Base-by-base conservation (phyloP, 331 rosid species). In the Quercus lobata region DNA sequence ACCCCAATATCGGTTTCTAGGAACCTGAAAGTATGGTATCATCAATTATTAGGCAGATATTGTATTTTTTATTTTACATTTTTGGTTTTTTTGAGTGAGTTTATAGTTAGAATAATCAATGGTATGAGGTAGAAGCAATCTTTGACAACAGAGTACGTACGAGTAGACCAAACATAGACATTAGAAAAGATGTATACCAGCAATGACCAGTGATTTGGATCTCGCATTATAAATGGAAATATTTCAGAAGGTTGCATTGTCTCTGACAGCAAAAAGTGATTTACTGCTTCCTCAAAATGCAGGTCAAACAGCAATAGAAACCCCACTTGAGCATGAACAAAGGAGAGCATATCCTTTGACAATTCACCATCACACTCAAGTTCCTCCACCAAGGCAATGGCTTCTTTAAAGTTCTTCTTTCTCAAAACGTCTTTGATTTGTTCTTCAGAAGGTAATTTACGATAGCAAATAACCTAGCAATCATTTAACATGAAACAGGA, bases 141-240 rank as follows among this genome's bases (percentile, higher is more conserved):
- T 55, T 34, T 17, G 27, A 61, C 37, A 57, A 55, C 16, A 54
- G 18, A 60, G 55, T 54, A 63, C 49, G 35, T 19, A 56, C 61
- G 62, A 79, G 56, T 19, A 65, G 24, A 80, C 78, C 30, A 53
- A 77, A 22, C 74, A 83, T 41, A 55, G 73, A 49, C 80, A 60
- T 49, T 44, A 69, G 34, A 35, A 46, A 35, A 69, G 78, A n/a
- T 21, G 27, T 70, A 75, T 89, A 95, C 99, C 99, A 95, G 93
- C 63, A 95, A 81, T 57, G 97, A 95, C 97, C 97, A 95, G 62
- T 97, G 97, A 90, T 95, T 95, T 65, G 99, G 99, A 85, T 93
- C 99, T 76, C 89, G 90, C 97, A 88, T 89, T 76, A 89, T 87
- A 77, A 95, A 95, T 60, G 99, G 96, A 88, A 95, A 95, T 72